These are phyloP conservation scores for Parietichytrium sp. DNA, from an alignment of 108 stramenopile genomes.

Conservation along the genomic window DNA sequence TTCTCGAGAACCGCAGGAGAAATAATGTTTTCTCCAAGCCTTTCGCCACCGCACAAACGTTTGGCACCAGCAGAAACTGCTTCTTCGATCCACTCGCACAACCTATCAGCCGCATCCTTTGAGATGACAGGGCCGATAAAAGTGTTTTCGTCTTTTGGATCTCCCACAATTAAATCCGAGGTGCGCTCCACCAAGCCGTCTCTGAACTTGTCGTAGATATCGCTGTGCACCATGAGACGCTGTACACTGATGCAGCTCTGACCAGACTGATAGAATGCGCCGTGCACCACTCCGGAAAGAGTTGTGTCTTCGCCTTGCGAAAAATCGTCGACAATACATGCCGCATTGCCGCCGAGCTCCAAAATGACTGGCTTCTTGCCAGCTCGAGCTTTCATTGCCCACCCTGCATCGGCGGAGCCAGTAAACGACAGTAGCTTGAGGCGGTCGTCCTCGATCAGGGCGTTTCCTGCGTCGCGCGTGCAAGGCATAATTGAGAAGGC, in stretches of 20 bases:
- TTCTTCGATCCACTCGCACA: background rate
- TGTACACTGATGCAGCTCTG: slow-evolving; percentile 36
- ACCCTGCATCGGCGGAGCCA: slow-evolving; percentile 17
- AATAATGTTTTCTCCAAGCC: background rate
- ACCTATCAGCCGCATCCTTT: background rate
- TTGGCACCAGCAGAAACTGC: background rate
- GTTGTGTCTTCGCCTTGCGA: slow-evolving; percentile 8
- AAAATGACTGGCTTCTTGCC: slow-evolving; percentile 19
- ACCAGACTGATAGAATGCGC: background rate
- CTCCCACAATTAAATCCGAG: slow-evolving; percentile 25
- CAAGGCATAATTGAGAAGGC: slow-evolving; percentile 43
- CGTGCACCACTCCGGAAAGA: background rate
- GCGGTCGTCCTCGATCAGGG: slow-evolving; percentile 46
- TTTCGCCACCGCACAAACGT: background rate
- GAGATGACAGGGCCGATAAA: slow-evolving; percentile 48
- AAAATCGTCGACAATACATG: slow-evolving; percentile 31
- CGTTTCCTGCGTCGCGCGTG: slow-evolving; percentile 39
- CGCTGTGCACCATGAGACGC: slow-evolving; percentile 18
- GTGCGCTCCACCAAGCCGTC: background rate
- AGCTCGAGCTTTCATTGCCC: background rate
- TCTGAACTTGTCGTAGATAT: background rate
- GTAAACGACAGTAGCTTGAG: slow-evolving; percentile 47
- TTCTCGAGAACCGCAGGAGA: background rate
- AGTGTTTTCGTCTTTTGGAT: slow-evolving; percentile 47
- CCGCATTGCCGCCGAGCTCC: slow-evolving; percentile 41